Evolutionary conservation across 2,329 filamentous ascomycete genomes (phyloP).

Genomic region (Xylariaceae sp.): DNA sequence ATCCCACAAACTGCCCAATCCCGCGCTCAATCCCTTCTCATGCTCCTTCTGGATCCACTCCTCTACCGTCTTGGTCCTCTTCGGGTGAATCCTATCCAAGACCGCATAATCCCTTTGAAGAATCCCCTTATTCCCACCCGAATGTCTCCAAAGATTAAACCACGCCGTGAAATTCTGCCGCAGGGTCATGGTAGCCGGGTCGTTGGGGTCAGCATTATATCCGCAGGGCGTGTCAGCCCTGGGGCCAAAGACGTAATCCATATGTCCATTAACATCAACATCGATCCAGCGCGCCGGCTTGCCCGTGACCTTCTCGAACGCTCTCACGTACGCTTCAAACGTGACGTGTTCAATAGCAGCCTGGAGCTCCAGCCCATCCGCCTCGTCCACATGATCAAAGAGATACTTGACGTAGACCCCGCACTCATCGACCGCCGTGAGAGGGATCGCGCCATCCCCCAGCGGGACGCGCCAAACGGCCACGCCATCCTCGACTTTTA

Average conservation of each 20-base stretch:
- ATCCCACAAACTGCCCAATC: constrained; percentile 44
- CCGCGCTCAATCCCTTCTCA: constrained; percentile 38
- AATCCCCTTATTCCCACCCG: constrained; percentile 50
- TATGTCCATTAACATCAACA: constrained; percentile 46
- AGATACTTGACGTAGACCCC: constrained; percentile 55
- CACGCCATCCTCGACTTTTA: constrained; percentile 45
- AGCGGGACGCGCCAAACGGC: constrained; percentile 41
- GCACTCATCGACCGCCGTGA: constrained; percentile 55
- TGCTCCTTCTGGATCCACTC: constrained; percentile 55
- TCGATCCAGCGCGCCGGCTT: constrained; percentile 50
- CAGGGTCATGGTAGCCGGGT: constrained; percentile 47
- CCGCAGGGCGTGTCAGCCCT: constrained; percentile 42
- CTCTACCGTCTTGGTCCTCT: constrained; percentile 54
- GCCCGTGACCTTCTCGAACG: constrained; percentile 52
- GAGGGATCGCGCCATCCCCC: constrained; percentile 48
- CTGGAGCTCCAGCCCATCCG: constrained; percentile 54
- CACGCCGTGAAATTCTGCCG: constrained; percentile 58
- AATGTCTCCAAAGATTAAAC: constrained; percentile 55
- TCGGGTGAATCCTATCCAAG: constrained; percentile 59
- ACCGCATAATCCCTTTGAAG: constrained; percentile 54
- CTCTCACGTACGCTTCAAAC: constrained; percentile 48
- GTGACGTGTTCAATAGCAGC: constrained; percentile 51
- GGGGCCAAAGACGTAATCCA: constrained; percentile 25
- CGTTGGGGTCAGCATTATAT: constrained; percentile 43
- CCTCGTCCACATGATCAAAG: constrained; percentile 52